Evolutionary conservation across 257 asterid genomes (phyloP), one percentile per base, ranked within the genome.

Genomic region (Henckelia pumila): DNA sequence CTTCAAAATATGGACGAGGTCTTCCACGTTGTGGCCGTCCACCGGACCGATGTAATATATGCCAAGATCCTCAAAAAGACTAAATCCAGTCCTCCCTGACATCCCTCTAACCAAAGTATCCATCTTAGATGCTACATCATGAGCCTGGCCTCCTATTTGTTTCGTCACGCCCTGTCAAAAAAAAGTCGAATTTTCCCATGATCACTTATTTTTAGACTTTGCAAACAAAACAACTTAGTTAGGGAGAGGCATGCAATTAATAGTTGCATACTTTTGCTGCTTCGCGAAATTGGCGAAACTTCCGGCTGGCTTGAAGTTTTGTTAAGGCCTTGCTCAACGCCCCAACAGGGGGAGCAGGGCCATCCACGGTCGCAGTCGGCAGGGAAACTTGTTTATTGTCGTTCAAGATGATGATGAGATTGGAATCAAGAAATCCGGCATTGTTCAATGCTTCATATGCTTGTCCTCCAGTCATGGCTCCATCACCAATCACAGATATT

Each of bases 391-490:
- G 95, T 69, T 79, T 84, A 77, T 88, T 88, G 37, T 88, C 95
- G 10, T 88, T 88, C 57, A 88, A 70, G 5, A 88, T 64, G 7
- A 88, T 71, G 61, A 86, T 84, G 29, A 86, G 83, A 70, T 88
- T 82, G 1, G 96, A 71, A 23, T 88, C 93, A 5, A 88, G 93
- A 65, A 17, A 88, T 5, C 93, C 96, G 1, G 93, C 91, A 28
- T 88, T 88, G 81, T 88, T 88, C 79, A 88, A 40, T 1, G 93
- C 96, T 69, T 88, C 96, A n/a, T 78, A 88, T 0, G 96, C 96
- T 26, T 88, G 96, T 24, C 96, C 96, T 0, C 91, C 94, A 3
- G 96, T 88, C 96, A 88, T 86, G 72, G 94, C 91, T 55, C 96
- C 96, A 64, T 88, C 96, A 20, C 96, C 96, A 20, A 88, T 88